Conservation (phyloP, 345 rosid species). For the Citrus glauca region DNA sequence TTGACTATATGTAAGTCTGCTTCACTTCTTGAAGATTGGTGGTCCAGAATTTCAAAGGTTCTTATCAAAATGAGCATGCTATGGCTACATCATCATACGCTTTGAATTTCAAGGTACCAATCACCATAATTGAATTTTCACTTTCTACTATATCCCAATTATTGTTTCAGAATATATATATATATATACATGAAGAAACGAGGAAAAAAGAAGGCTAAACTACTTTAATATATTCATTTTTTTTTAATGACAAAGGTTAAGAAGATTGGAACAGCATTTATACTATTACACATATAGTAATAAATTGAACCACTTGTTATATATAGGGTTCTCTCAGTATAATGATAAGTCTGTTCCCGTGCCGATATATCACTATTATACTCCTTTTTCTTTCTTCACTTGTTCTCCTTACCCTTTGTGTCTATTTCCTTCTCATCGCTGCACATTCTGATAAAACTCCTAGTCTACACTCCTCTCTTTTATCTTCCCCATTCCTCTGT, state of each 20-base stretch:
- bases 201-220: slow-evolving; percentile 11
- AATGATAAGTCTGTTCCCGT: slow-evolving; percentile 33
- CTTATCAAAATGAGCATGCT: background rate
- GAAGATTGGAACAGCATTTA: slow-evolving; percentile 5
- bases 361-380: slow-evolving; percentile 26
- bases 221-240: background rate
- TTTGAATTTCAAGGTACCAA: background rate
- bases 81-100: too few species aligned
- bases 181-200: background rate
- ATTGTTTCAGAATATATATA: background rate
- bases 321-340: slow-evolving; percentile 6
- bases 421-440: slow-evolving; percentile 20
- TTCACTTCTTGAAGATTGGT: background rate
- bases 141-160: background rate
- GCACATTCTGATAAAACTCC: slow-evolving; percentile 43
- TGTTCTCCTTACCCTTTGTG: slow-evolving; percentile 14
- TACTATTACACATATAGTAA: background rate
- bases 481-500: slow-evolving; percentile 44
- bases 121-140: background rate
- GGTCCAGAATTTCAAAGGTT: slow-evolving; percentile 3
- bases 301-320: slow-evolving; percentile 19
- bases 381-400: slow-evolving; percentile 2
- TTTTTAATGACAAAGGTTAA: background rate
- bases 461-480: slow-evolving; percentile 29
- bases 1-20: background rate